phyloP scores from a whole-genome alignment of 371 early-diverging fungal genomes.

The Mortierella sp. region DNA sequence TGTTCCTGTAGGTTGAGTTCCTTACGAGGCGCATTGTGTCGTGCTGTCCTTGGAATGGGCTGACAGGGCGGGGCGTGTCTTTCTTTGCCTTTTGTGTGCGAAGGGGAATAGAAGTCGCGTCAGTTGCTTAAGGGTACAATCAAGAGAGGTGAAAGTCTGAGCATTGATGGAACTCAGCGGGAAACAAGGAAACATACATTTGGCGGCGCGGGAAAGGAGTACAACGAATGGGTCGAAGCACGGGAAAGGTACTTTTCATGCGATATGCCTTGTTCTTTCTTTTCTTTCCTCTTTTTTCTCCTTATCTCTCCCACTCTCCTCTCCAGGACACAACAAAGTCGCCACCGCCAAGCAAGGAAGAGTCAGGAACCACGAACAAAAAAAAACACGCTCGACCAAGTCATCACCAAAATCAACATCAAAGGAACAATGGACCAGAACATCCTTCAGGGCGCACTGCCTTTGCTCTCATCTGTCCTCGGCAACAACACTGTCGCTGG shows the following conservation, averaged over 20 bases:
- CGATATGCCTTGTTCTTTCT: background rate
- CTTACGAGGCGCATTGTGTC: conserved; percentile 43
- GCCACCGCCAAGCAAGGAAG: background rate
- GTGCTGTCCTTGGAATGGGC: background rate
- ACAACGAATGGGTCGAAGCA: background rate
- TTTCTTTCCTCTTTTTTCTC: background rate
- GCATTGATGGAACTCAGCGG: background rate
- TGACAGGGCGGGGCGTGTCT: background rate
- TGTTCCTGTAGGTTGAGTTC: background rate
- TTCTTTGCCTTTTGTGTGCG: background rate
- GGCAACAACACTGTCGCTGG: conserved; percentile 48
- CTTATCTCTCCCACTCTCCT: background rate
- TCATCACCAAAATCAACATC: background rate
- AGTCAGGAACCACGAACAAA: background rate
- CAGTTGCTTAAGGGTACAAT: background rate
- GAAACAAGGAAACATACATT: background rate
- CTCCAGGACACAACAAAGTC: background rate
- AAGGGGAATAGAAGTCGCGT: background rate
- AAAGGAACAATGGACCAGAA: conserved; percentile 29
- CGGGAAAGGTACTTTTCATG: background rate
- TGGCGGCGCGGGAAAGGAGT: background rate
- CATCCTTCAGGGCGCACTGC: conserved; percentile 36
- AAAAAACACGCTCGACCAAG: too few species aligned
- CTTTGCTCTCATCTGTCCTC: conserved; percentile 38
- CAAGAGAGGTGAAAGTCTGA: background rate